Evolutionary conservation across 78 protist species (phyloP).

Genomic region (Trichosphaerium sp.): DNA sequence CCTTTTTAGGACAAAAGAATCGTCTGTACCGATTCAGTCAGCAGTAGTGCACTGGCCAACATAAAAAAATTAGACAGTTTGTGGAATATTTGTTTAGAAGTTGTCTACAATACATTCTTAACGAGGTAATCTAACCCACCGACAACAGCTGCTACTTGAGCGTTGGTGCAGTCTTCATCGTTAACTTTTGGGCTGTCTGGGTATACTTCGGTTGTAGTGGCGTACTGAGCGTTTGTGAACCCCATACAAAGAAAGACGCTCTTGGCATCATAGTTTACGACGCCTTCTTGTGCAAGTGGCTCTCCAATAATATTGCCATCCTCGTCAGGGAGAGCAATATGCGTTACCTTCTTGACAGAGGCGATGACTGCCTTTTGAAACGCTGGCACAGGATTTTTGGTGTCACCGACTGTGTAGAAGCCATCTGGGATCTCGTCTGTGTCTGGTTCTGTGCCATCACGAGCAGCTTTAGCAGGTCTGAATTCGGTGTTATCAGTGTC

Average conservation of each 20-base stretch:
- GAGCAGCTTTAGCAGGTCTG: conserved; percentile 22
- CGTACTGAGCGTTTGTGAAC: background rate
- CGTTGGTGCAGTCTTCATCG: conserved; percentile 15
- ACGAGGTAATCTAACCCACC: background rate
- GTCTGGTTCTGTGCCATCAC: conserved; percentile 8
- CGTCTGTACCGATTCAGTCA: too few species aligned
- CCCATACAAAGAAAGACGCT: background rate
- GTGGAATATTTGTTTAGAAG: too few species aligned
- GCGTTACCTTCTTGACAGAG: conserved; percentile 15
- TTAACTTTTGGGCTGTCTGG: background rate
- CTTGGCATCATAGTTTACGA: background rate
- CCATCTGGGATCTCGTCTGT: too few species aligned
- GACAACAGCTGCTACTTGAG: background rate
- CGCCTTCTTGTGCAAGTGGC: background rate
- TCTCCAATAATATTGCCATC: background rate
- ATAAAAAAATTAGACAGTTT: too few species aligned
- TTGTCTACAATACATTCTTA: too few species aligned
- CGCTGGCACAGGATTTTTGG: background rate
- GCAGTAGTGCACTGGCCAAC: too few species aligned
- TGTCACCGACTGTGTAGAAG: conserved; percentile 12
- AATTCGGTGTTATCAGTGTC: conserved; percentile 14
- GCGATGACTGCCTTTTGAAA: conserved; percentile 6
- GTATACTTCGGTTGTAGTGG: conserved; percentile 35
- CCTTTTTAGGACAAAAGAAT: too few species aligned
- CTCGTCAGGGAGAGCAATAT: conserved; percentile 23